Conservation (phyloP, 1,139 yeast species). For the Arxiozyma heterogenica region DNA sequence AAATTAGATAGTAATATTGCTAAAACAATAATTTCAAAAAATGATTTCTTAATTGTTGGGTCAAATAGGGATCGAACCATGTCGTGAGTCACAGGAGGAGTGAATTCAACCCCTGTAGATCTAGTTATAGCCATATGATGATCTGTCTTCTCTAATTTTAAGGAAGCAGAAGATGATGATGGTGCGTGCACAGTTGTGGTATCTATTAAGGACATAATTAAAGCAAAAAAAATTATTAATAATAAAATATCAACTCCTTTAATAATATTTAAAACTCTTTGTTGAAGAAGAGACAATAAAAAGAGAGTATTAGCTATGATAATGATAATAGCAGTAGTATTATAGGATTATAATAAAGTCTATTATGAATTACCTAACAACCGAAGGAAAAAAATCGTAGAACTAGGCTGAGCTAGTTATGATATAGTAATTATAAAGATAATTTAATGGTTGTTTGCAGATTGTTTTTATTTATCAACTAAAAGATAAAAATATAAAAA, state of each 20-base stretch:
- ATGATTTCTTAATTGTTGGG: conserved; percentile 62
- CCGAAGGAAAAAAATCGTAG: no score
- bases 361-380: no score
- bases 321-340: not conserved
- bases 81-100: conserved; percentile 75
- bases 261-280: not conserved
- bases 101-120: conserved; percentile 36
- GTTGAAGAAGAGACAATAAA: not conserved
- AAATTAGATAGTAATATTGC: conserved; percentile 16
- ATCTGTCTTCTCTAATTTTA: not conserved
- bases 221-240: no score
- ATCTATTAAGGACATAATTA: conserved; percentile 1
- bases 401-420: conserved; percentile 5
- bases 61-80: conserved; percentile 79
- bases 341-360: no score
- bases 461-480: no score
- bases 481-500: no score
- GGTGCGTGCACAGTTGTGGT: not conserved
- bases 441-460: no score
- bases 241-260: no score
- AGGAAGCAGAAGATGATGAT: not conserved
- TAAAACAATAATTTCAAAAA: conserved; percentile 40
- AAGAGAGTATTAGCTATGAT: not conserved
- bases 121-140: conserved; percentile 20
- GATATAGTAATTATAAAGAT: not conserved